Percentiles rank a stretch among this genome's conserved stretches.
Conservation (phyloP, 2,329 filamentous ascomycete genomes). For the Arthroderma sp. region DNA sequence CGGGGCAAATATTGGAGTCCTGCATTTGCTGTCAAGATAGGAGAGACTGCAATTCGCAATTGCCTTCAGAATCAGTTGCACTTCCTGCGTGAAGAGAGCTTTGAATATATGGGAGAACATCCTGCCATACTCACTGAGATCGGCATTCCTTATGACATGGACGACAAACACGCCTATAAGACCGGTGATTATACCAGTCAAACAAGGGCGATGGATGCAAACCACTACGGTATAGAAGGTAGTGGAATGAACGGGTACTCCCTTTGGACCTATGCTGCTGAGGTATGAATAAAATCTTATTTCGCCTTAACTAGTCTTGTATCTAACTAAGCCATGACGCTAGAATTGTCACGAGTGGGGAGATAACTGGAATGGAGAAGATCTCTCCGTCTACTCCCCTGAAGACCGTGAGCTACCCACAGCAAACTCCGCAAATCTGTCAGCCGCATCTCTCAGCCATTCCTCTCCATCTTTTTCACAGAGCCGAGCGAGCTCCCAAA, state of each 20-base stretch:
- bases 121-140: conserved; percentile 89
- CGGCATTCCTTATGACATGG: conserved; percentile 98
- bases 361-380: conserved; percentile 95
- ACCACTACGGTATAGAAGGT: conserved; percentile 83
- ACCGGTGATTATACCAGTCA: conserved; percentile 93
- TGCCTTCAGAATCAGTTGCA: conserved; percentile 80
- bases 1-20: conserved; percentile 79
- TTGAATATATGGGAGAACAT: conserved; percentile 77
- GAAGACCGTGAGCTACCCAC: conserved; percentile 56
- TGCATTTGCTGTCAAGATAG: conserved; percentile 82
- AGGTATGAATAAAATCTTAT: conserved; percentile 35
- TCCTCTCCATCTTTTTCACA: conserved; percentile 42
- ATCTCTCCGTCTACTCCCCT: conserved; percentile 74
- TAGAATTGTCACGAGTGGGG: conserved; percentile 79
- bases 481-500: conserved; percentile 32
- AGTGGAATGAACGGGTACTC: conserved; percentile 73
- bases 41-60: conserved; percentile 86
- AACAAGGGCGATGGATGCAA: conserved; percentile 84
- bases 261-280: conserved; percentile 71
- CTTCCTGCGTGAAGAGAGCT: conserved; percentile 69
- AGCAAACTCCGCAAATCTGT: conserved; percentile 25
- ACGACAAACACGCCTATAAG: conserved; percentile 87
- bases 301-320: not conserved
- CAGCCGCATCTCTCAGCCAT: conserved; percentile 21
- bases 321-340: not conserved